These are phyloP conservation scores for Ormosia semicastrata DNA, from an alignment of 306 rosid species.

Conservation along the genomic window DNA sequence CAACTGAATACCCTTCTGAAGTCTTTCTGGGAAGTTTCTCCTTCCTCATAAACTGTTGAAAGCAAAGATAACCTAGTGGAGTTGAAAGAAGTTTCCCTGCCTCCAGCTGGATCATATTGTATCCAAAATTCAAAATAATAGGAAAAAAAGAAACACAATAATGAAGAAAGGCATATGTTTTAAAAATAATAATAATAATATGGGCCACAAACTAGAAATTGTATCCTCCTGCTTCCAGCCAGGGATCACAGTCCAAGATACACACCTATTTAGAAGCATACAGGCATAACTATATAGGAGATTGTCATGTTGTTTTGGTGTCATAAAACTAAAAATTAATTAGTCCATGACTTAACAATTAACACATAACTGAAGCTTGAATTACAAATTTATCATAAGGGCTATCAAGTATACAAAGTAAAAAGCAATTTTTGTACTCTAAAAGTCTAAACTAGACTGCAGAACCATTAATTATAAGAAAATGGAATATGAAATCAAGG, in stretches of 20 bases:
- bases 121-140: conserved; percentile 4
- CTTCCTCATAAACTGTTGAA: conserved; percentile 56
- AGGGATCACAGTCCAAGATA: neutral
- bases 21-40: conserved; percentile 51
- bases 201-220: neutral
- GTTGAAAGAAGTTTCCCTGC: conserved; percentile 56
- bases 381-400: neutral
- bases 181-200: neutral
- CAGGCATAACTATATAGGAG: neutral
- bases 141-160: neutral
- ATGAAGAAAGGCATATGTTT: neutral
- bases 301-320: neutral
- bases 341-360: neutral
- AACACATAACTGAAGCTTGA: neutral
- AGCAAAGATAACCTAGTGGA: conserved; percentile 55
- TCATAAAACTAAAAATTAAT: too few species aligned
- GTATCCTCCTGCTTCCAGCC: neutral
- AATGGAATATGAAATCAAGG: neutral
- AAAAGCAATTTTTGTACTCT: too few species aligned
- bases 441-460: too few species aligned
- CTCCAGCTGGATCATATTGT: conserved; percentile 49
- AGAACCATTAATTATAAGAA: neutral
- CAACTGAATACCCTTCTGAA: conserved; percentile 48
- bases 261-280: neutral
- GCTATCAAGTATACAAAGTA: neutral